phyloP scores from a whole-genome alignment of 2,329 filamentous ascomycete species.

The Cladorrhinum sp. region DNA sequence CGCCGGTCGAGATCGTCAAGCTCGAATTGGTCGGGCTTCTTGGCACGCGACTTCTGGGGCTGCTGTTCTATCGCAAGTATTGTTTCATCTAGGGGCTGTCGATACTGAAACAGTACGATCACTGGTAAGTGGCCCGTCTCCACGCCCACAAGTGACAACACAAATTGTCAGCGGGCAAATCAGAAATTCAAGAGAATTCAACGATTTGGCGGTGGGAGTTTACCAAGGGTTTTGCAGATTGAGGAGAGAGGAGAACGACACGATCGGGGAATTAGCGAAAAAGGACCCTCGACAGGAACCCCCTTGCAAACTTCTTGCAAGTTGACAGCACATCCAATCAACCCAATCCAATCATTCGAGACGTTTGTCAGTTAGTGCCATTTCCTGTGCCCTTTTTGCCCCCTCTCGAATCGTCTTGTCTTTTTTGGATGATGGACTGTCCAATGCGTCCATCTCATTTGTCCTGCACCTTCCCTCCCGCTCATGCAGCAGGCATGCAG shows the following conservation, averaged over 20 bases:
- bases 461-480: background rate
- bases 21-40: slow-evolving; percentile 22
- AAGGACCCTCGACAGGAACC: background rate
- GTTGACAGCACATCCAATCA: background rate
- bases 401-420: background rate
- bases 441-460: background rate
- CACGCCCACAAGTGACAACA: background rate
- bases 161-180: background rate
- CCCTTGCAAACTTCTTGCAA: background rate
- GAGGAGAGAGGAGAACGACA: background rate
- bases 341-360: background rate
- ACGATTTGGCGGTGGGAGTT: background rate
- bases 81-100: slow-evolving; percentile 22
- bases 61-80: slow-evolving; percentile 12
- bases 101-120: slow-evolving; percentile 23
- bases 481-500: background rate
- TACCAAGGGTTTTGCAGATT: background rate
- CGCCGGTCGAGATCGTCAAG: slow-evolving; percentile 18
- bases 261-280: background rate
- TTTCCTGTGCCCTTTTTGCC: background rate
- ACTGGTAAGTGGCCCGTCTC: slow-evolving; percentile 11
- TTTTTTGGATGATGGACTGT: background rate
- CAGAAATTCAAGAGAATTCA: slow-evolving; percentile 2
- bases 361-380: background rate
- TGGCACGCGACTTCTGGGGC: slow-evolving; percentile 21